Percentiles rank a stretch among this genome's conserved stretches.
phyloP scores from a whole-genome alignment of 768 basidiomycete genomes.

The Lentinus brumalis region DNA sequence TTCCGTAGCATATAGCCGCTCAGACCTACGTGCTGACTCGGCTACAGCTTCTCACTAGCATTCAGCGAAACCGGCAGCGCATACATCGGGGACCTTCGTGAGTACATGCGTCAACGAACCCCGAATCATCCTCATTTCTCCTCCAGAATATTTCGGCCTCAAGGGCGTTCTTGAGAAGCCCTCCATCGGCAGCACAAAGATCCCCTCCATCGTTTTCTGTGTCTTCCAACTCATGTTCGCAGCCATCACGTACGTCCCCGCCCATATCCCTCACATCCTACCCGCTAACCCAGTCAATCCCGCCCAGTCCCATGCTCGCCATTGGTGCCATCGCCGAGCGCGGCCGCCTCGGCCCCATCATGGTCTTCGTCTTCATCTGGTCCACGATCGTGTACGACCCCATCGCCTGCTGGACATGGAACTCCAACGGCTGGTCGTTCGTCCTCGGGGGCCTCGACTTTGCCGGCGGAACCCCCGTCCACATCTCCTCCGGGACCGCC shows the following conservation, averaged over 20 bases:
- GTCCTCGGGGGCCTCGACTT: conserved; percentile 86
- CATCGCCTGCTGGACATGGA: conserved; percentile 98
- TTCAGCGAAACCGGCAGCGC: conserved; percentile 66
- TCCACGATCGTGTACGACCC: conserved; percentile 86
- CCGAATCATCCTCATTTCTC: neutral
- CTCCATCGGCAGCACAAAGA: conserved; percentile 67
- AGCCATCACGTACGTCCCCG: conserved; percentile 66
- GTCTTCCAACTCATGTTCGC: conserved; percentile 93
- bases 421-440: conserved; percentile 73
- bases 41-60: conserved; percentile 67
- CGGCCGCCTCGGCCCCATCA: conserved; percentile 77
- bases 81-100: conserved; percentile 88
- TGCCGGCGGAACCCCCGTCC: conserved; percentile 95
- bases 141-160: conserved; percentile 78
- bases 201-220: conserved; percentile 78
- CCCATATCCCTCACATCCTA: neutral
- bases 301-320: conserved; percentile 75
- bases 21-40: neutral
- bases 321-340: conserved; percentile 94
- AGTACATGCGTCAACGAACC: conserved; percentile 27
- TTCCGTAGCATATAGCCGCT: neutral
- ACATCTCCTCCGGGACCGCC: conserved; percentile 91
- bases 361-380: conserved; percentile 93
- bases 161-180: conserved; percentile 75
- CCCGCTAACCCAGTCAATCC: conserved; percentile 20